phyloP scores from a whole-genome alignment of 2,329 filamentous ascomycete species.

The Neopestalotiopsis rosae region DNA sequence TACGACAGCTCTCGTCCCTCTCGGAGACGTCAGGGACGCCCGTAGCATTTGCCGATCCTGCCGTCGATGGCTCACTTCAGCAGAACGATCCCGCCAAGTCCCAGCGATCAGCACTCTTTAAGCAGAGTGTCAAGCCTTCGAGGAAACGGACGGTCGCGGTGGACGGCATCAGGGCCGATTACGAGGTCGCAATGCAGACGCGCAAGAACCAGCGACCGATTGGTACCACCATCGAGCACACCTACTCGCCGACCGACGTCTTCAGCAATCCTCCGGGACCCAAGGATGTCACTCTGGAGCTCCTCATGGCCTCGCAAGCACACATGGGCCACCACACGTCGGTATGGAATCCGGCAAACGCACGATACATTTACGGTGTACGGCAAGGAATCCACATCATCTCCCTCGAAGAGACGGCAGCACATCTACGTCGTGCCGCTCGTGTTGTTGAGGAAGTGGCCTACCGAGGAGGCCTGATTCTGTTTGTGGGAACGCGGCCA shows the following conservation, averaged over 20 bases:
- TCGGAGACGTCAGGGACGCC: constrained; percentile 37
- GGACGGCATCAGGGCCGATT: constrained; percentile 42
- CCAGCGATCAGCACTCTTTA: constrained; percentile 33
- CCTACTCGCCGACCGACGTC: constrained; percentile 71
- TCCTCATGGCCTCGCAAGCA: constrained; percentile 84
- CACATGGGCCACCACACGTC: constrained; percentile 92
- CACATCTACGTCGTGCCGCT: constrained; percentile 90
- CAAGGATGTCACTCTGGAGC: constrained; percentile 84
- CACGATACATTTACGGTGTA: constrained; percentile 91
- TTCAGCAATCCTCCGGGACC: constrained; percentile 76
- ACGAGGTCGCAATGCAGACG: constrained; percentile 44
- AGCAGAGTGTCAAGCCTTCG: constrained; percentile 22
- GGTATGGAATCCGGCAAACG: constrained; percentile 93
- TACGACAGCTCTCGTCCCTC: constrained; percentile 48
- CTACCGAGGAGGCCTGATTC: constrained; percentile 79
- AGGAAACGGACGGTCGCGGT: constrained; percentile 25
- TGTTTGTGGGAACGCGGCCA: constrained; percentile 87
- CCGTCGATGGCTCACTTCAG: constrained; percentile 25
- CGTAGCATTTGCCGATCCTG: constrained; percentile 28
- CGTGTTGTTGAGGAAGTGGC: constrained; percentile 89
- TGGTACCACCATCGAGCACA: constrained; percentile 54
- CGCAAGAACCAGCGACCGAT: constrained; percentile 51
- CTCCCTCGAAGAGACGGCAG: constrained; percentile 84
- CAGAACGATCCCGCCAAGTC: constrained; percentile 22
- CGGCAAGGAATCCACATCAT: constrained; percentile 92